Conservation (phyloP, 2,329 filamentous ascomycete species). For the Beauveria rudraprayagi region DNA sequence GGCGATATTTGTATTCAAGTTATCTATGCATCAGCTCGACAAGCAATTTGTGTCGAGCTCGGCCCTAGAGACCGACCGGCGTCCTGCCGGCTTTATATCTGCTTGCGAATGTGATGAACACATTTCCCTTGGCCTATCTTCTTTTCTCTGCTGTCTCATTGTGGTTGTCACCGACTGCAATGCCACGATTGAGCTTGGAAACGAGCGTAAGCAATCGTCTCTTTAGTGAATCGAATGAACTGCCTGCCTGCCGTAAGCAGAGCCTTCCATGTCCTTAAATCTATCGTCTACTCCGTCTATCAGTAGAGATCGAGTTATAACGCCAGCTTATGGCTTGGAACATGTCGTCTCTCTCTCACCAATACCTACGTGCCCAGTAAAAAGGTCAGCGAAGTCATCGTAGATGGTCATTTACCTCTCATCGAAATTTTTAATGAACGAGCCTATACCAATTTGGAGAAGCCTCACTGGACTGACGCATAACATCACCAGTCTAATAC, state of each 20-base stretch:
- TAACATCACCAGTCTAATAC: too few relatives aligned
- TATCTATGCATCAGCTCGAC: constrained; percentile 43
- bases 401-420: too few relatives aligned
- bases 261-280: too few relatives aligned
- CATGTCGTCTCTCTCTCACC: not conserved
- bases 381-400: not conserved
- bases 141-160: not conserved
- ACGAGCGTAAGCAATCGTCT: constrained; percentile 3
- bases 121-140: constrained; percentile 14
- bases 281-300: not conserved
- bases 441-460: too few relatives aligned
- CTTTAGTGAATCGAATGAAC: not conserved
- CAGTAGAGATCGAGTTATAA: not conserved
- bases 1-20: constrained; percentile 34
- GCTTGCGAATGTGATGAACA: constrained; percentile 30
- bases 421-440: too few relatives aligned
- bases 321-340: not conserved
- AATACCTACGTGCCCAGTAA: not conserved
- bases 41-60: constrained; percentile 51
- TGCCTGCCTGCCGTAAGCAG: not conserved
- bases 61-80: constrained; percentile 70
- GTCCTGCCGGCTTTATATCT: constrained; percentile 47
- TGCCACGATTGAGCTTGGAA: constrained; percentile 7
- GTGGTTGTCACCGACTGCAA: constrained; percentile 2
- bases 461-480: too few relatives aligned